These are phyloP conservation scores for Acidomyces sp. DNA, from an alignment of 495 filamentous ascomycete genomes.

Conservation along the genomic window DNA sequence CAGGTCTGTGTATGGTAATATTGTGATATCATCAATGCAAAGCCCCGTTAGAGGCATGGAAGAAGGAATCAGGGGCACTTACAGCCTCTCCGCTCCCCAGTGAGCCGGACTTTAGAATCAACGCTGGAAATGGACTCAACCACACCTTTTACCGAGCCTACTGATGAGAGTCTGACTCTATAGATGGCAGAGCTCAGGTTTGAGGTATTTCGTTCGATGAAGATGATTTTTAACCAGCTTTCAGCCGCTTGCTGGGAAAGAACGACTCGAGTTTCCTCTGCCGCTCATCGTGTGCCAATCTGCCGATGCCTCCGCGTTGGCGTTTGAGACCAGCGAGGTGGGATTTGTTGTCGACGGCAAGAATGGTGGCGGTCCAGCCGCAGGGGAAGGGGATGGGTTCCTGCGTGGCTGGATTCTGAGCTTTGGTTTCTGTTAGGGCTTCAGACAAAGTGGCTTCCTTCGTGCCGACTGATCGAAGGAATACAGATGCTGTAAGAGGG, in stretches of 20 bases:
- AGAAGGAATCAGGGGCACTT: too few species aligned
- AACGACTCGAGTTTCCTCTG: slow-evolving; percentile 69
- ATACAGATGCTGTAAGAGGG: too few species aligned
- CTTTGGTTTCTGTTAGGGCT: too few species aligned
- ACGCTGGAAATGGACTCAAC: too few species aligned
- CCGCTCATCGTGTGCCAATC: slow-evolving; percentile 52
- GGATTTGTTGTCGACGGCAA: slow-evolving; percentile 45
- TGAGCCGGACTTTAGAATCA: too few species aligned
- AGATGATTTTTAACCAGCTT: too few species aligned
- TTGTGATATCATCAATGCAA: slow-evolving; percentile 43
- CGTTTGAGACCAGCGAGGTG: slow-evolving; percentile 64
- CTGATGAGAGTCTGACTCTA: too few species aligned
- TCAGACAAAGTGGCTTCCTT: slow-evolving; percentile 1
- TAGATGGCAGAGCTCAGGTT: too few species aligned
- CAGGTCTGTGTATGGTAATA: slow-evolving; percentile 76
- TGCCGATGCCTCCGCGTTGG: slow-evolving; percentile 65
- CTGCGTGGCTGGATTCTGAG: neutral
- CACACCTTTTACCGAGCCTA: too few species aligned
- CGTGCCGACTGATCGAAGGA: too few species aligned
- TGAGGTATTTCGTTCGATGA: too few species aligned
- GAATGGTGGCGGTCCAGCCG: slow-evolving; percentile 32
- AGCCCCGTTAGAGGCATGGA: slow-evolving; percentile 22
- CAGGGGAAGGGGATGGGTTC: neutral
- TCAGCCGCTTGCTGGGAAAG: slow-evolving; percentile 51
- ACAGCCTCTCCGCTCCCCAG: too few species aligned